phyloP scores from a whole-genome alignment of 2,329 filamentous ascomycete species.

The Fusarium sp. region DNA sequence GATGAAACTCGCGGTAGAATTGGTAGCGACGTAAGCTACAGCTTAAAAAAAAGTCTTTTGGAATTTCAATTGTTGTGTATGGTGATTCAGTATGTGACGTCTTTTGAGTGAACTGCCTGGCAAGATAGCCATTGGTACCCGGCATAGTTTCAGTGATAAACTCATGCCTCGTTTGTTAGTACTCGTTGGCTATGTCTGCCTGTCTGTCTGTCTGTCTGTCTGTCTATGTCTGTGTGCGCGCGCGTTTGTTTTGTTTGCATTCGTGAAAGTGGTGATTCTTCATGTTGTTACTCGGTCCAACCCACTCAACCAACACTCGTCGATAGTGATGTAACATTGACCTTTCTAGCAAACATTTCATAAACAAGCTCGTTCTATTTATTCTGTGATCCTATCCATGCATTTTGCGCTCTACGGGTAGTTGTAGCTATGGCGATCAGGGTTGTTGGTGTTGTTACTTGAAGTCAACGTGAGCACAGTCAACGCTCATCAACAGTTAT shows the following conservation, averaged over 20 bases:
- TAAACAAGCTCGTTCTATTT: not conserved
- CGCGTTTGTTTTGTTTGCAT: not conserved
- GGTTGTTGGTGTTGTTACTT: not conserved
- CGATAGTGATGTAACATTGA: not conserved
- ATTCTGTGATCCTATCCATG: not conserved
- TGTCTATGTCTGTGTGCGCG: not conserved
- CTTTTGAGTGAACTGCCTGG: not conserved
- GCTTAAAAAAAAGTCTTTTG: constrained; percentile 32
- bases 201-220: not conserved
- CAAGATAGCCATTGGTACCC: not conserved
- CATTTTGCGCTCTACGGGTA: not conserved
- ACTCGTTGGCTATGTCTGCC: not conserved
- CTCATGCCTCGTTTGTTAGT: not conserved
- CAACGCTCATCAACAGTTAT: not conserved
- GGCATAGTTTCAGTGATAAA: not conserved
- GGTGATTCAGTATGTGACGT: not conserved
- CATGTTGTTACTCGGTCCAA: not conserved
- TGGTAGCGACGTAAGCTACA: constrained; percentile 21
- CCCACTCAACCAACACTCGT: not conserved
- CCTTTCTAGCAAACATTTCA: not conserved
- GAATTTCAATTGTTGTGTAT: not conserved
- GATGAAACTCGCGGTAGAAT: constrained; percentile 3
- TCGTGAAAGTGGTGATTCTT: not conserved
- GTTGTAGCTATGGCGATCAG: not conserved
- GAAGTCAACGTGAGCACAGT: not conserved